Evolutionary conservation across 1,284 basidiomycete genomes (phyloP), one percentile per base, ranked within the genome.

Genomic region (Microbotryum silenes-acaulis): DNA sequence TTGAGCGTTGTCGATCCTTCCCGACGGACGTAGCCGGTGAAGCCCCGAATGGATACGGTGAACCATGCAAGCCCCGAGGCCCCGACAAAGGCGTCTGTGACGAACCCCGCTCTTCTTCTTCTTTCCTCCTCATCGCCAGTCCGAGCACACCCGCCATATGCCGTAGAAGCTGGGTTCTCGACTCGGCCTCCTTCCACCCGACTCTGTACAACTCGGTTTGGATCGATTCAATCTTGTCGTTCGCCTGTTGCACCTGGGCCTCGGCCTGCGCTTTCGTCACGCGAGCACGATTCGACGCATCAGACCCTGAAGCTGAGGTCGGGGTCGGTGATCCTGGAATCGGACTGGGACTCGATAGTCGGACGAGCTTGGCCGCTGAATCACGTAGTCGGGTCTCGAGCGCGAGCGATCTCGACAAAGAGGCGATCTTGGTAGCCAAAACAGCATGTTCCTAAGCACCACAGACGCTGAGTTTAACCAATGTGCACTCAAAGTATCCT

Each of bases 61-160:
- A 42, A 14, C 37, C 37, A 18, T 42, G 16, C 12, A 42, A 42
- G 37, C 37, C 37, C 23, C 14, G 27, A 29, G 23, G 21, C 12
- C 16, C 21, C 27, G 33, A 31, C 33, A 33, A 27, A 63, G 25
- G 7, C 57, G 58, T 4, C n/a, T 50, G 5, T 29, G 45, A 8
- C 48, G 31, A 51, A 31, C 21, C 51, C 33, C 8, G 44, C 9
- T 63, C 59, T 16, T 64, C 63, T n/a, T 67, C 62, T 20, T 64
- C 61, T n/a, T 58, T 57, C 21, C 33, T 29, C 10, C 62, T 53
- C 8, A 61, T 14, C 23, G 61, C 45, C 18, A 60, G 44, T 1
- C 65, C 62, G 12, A 70, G 60, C 1, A 70, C 69, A 27, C 59
- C 69, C 4, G 67, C 69, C n/a, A 57, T 70, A 33, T 70, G 69